A percentile compares a stretch with the other conserved stretches of the same genome.
Evolutionary conservation across 129 eudicot genomes (phyloP).

Genomic region (Tanacetum coccineum): DNA sequence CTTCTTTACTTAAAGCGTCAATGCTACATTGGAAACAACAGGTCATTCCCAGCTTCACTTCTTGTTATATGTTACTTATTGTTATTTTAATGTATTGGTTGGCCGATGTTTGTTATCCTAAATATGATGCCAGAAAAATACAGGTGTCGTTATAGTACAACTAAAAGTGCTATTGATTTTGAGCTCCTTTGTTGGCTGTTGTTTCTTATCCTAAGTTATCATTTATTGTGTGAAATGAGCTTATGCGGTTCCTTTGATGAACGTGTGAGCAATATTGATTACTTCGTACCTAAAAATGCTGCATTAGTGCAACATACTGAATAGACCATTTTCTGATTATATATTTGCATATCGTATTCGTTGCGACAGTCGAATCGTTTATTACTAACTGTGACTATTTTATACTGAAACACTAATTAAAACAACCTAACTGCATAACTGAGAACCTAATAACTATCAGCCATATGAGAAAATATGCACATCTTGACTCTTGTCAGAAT

Average conservation of each 20-base stretch:
- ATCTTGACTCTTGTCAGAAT: too few relatives aligned
- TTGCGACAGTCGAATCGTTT: not conserved
- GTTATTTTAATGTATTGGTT: too few relatives aligned
- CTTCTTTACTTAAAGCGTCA: slow-evolving; percentile 52
- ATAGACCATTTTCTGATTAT: too few relatives aligned
- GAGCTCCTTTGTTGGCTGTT: too few relatives aligned
- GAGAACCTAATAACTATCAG: not conserved
- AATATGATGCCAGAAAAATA: too few relatives aligned
- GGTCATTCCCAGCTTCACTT: slow-evolving; percentile 26
- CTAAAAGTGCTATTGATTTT: too few relatives aligned
- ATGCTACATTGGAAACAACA: slow-evolving; percentile 59
- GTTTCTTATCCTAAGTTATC: too few relatives aligned
- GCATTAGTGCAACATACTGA: too few relatives aligned
- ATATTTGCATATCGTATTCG: not conserved
- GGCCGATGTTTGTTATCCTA: too few relatives aligned
- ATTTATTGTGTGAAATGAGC: too few relatives aligned
- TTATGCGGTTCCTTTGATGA: not conserved
- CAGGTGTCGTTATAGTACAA: too few relatives aligned
- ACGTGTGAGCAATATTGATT: not conserved
- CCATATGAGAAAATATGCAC: too few relatives aligned
- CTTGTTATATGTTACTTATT: not conserved
- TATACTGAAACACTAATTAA: not conserved
- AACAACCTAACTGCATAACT: not conserved
- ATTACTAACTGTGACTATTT: not conserved
- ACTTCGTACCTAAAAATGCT: not conserved